These are phyloP conservation scores for Platanus orientalis DNA, from an alignment of 164 flowering plant genomes.

Conservation along the genomic window DNA sequence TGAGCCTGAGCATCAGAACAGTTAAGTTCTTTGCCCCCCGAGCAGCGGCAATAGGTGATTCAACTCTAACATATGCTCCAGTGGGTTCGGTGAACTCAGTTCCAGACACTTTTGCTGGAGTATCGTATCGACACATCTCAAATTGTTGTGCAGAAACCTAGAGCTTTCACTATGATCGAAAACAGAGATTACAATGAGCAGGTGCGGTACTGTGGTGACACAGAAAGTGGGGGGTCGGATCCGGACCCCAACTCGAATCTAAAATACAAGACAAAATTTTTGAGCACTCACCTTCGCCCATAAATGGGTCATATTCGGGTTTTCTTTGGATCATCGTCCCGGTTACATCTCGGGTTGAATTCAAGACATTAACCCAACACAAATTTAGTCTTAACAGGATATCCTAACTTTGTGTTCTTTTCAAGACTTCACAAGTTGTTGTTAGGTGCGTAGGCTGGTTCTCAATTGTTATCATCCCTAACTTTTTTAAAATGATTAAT, in stretches of 20 bases:
- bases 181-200: no score
- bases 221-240: no score
- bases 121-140: neutral
- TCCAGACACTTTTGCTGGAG: conserved; percentile 1
- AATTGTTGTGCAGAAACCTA: no score
- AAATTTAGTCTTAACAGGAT: neutral
- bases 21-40: conserved; percentile 78
- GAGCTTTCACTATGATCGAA: no score
- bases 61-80: conserved; percentile 80
- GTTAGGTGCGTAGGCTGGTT: neutral
- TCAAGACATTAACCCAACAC: no score
- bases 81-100: conserved; percentile 16
- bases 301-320: no score
- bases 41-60: conserved; percentile 84
- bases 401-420: neutral
- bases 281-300: neutral
- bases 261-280: no score
- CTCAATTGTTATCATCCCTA: neutral
- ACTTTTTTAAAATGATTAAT: neutral
- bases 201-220: no score
- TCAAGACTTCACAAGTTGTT: neutral
- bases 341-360: no score
- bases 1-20: conserved; percentile 88
- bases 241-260: no score
- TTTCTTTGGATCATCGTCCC: no score